Percentiles rank a stretch among this genome's conserved stretches.
Evolutionary conservation across 345 rosid genomes (phyloP).

Genomic region (Gossypium ekmanianum): DNA sequence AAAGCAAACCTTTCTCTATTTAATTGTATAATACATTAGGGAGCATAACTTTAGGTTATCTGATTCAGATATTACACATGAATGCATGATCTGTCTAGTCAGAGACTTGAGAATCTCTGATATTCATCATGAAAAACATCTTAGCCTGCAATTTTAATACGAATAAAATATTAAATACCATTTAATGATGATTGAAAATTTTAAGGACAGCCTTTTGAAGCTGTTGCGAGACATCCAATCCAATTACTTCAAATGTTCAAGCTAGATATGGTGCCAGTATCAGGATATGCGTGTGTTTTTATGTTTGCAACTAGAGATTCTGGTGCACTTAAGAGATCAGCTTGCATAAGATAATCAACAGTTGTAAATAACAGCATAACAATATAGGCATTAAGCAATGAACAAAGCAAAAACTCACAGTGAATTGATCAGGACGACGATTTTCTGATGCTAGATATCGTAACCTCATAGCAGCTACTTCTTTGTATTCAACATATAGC

Average conservation of each 20-base stretch:
- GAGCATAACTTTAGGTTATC: neutral
- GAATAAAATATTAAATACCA: neutral
- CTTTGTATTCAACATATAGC: constrained; percentile 66
- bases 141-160: neutral
- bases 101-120: neutral
- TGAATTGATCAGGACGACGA: constrained; percentile 94
- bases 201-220: neutral
- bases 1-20: neutral
- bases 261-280: neutral
- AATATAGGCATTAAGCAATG: constrained; percentile 10
- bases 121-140: constrained; percentile 5
- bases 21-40: neutral
- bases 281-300: neutral
- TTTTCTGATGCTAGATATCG: constrained; percentile 63
- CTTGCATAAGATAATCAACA: neutral
- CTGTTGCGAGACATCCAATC: neutral
- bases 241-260: neutral
- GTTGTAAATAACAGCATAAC: constrained; percentile 2
- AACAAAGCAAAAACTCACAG: constrained; percentile 44
- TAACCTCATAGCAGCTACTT: constrained; percentile 65
- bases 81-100: neutral
- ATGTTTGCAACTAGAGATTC: neutral
- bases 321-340: neutral
- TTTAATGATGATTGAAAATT: neutral
- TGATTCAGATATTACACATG: neutral